Evolutionary conservation across 768 basidiomycete species (phyloP), one percentile per base, ranked within the genome.

Genomic region (Basidioascus undulatus): DNA sequence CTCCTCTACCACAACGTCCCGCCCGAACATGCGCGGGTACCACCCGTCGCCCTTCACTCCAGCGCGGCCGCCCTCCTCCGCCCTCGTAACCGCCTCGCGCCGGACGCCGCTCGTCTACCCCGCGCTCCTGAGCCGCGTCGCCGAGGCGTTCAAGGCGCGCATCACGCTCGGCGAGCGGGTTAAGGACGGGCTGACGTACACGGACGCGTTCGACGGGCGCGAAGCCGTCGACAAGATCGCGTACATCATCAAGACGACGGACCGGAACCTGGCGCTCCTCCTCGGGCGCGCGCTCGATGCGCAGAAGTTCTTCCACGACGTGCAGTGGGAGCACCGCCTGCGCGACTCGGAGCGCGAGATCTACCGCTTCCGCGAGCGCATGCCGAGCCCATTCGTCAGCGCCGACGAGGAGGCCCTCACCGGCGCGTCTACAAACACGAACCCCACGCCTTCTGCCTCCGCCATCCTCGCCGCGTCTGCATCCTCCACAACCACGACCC

Each of bases 281-380:
- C 68, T 96, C n/a, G 92, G 92, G 5, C 70, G 92, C 32, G 86
- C 92, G 3, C 64, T 98, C 40, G 92, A 96, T 53, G 78, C 87
- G 8, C 92, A 96, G 58, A 96, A 96, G 61, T 96, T 84, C 61
- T 96, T 98, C 56, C 92, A 98, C 54, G 92, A 96, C 53, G 92
- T 98, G 49, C 94, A 92, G 8, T 98, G 96, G 54, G 89, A 94
- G 53, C 92, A 98, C 57, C 76, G 89, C 12, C 57, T 98, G 43
- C 65, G 92, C 38, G 92, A 96, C 59, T 83, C 73, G 51, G 62
- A 73, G 0, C 67, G 68, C 46, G 92, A 98, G 59, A 60, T 98
- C 24, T 98, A 94, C 59, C 86, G 89, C 55, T 96, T 98, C 59
- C 67, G 73, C 47, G 75, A 80, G 35, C 72, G 74, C 52, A 55